phyloP scores from a whole-genome alignment of 2,329 filamentous ascomycete species.

The Colletotrichum sp. region DNA sequence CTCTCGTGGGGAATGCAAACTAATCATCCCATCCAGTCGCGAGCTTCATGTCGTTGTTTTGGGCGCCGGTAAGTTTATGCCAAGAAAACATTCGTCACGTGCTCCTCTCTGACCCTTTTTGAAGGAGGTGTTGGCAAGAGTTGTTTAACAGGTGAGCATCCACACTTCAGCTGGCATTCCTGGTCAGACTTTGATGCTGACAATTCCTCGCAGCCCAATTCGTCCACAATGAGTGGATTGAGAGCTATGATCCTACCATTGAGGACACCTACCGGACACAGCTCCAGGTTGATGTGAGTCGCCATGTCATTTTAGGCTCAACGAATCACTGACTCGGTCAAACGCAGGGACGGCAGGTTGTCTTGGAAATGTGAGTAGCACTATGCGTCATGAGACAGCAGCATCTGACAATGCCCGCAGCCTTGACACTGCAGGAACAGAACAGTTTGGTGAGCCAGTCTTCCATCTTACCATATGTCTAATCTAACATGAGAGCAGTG shows the following conservation, averaged over 20 bases:
- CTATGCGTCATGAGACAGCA: background rate
- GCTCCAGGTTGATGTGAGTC: constrained; percentile 81
- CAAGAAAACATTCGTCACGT: constrained; percentile 12
- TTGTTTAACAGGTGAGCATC: constrained; percentile 77
- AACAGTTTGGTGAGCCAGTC: constrained; percentile 82
- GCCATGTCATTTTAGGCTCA: background rate
- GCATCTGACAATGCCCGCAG: constrained; percentile 45
- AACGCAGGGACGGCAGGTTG: constrained; percentile 79
- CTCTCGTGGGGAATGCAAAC: background rate
- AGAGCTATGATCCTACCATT: constrained; percentile 82
- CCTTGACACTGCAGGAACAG: constrained; percentile 88
- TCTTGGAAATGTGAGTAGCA: constrained; percentile 81
- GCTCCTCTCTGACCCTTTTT: constrained; percentile 22
- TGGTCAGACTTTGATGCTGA: background rate
- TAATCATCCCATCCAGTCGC: constrained; percentile 53
- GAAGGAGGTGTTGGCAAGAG: constrained; percentile 84
- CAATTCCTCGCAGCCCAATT: constrained; percentile 73
- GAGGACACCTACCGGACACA: constrained; percentile 80
- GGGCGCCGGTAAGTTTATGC: constrained; percentile 68
- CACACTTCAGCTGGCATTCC: background rate
- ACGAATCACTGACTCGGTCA: constrained; percentile 33
- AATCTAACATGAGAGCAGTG: constrained; percentile 40
- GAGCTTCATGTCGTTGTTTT: constrained; percentile 86
- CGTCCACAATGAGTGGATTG: constrained; percentile 93
- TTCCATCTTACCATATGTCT: background rate